Evolutionary conservation across 257 asterid genomes (phyloP), one percentile per base, ranked within the genome.

Genomic region (Verbascum thapsus): DNA sequence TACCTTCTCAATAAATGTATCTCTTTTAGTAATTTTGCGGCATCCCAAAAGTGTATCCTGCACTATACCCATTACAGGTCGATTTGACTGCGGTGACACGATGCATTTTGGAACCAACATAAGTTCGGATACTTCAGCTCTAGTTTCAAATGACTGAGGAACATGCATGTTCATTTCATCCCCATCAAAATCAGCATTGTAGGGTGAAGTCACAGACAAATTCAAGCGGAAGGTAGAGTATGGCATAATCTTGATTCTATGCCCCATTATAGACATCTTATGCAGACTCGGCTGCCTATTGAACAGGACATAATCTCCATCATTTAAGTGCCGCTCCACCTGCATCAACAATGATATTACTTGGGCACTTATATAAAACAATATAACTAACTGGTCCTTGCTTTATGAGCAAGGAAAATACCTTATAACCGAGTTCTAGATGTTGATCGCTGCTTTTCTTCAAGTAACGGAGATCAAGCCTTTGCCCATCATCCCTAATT

Each of bases 131-230:
- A 94, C 99, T 81, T 94, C 99, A 2, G 99, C 99, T 78, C 99
- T 82, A 20, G 99, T 94, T 82, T 94, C 99, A 81, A 94, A 94
- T 48, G 99, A 94, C 85, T 94, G 99, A 2, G 99, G 99, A 64
- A 94, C 99, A 54, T 94, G 99, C 99, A 94, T 94, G 74, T 94
- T 94, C 99, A 94, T 94, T 79, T 94, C 99, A 76, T 94, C 99
- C 64, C 99, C 99, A 70, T 94, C 99, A 78, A 94, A 94, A 78
- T 94, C 99, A 69, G 99, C 99, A 90, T 94, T 94, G 81, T 94
- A 94, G 30, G 99, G 99, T 3, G 99, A 94, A 34, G 99, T 94
- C 40, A 94, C 99, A 43, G 99, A 94, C 74, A 94, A 76, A 65
- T 94, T 94, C 77, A 94, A 75, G n/a, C 99, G 97, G 60, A 94